Percentiles rank a stretch among this genome's conserved stretches.
Conservation (phyloP, 2,329 filamentous ascomycete genomes). For the Sordariomycetes sp. region DNA sequence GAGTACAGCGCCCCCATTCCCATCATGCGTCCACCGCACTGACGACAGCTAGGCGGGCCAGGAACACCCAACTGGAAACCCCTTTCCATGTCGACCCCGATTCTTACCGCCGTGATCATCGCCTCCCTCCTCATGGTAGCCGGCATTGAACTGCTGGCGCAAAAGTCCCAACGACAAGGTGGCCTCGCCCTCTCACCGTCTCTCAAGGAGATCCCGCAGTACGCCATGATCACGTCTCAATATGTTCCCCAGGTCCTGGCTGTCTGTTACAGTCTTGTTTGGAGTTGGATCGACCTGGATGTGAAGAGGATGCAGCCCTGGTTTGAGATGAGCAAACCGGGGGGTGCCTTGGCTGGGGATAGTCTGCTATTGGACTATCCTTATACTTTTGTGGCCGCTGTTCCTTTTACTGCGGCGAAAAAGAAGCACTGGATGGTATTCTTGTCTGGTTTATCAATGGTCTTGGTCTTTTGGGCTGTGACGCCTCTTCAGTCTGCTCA, state of each 20-base stretch:
- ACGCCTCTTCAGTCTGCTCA: slow-evolving; percentile 48
- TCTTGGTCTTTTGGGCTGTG: slow-evolving; percentile 44
- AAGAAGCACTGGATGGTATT: slow-evolving; percentile 45
- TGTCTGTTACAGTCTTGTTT: slow-evolving; percentile 44
- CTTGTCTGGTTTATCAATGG: slow-evolving; percentile 32
- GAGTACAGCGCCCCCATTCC: too few relatives aligned
- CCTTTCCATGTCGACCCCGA: slow-evolving; percentile 12
- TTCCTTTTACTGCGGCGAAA: slow-evolving; percentile 18
- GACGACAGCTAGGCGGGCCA: neutral
- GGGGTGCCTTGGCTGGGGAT: slow-evolving; percentile 30
- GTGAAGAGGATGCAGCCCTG: slow-evolving; percentile 50
- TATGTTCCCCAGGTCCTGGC: slow-evolving; percentile 46
- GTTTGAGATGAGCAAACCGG: slow-evolving; percentile 40
- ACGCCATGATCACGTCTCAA: slow-evolving; percentile 28
- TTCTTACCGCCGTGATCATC: slow-evolving; percentile 25
- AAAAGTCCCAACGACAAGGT: slow-evolving; percentile 25
- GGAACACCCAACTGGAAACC: slow-evolving; percentile 6
- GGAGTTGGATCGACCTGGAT: slow-evolving; percentile 53
- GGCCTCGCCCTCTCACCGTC: slow-evolving; percentile 24
- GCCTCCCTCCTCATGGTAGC: slow-evolving; percentile 29
- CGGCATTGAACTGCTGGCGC: slow-evolving; percentile 33
- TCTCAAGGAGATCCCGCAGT: slow-evolving; percentile 20
- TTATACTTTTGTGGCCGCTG: slow-evolving; percentile 21
- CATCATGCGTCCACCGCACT: too few relatives aligned
- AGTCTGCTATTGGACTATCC: slow-evolving; percentile 47